Evolutionary conservation across 2,329 filamentous ascomycete species (phyloP), one percentile per base, ranked within the genome.

Genomic region (Cladosporium sp.): DNA sequence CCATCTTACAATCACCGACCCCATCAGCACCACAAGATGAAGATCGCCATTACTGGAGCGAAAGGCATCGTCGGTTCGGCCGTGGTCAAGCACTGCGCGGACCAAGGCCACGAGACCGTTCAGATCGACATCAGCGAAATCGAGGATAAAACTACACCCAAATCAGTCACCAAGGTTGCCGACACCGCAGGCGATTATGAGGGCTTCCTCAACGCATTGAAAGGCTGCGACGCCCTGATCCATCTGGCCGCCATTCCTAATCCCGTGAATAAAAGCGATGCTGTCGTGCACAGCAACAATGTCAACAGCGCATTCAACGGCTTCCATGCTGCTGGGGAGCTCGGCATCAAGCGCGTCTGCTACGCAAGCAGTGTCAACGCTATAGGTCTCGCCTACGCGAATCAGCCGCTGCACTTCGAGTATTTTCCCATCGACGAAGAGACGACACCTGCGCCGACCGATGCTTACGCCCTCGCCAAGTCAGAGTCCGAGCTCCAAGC

Each of bases 41-140:
- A 65, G 67, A 72, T 65, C 65, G 72, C 71, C 55, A 74, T 63
- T 63, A 74, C 66, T 49, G 64, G 66, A 55, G 70, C 54, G 60
- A 68, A 64, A 63, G 63, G 69, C 59, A 65, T 59, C 19, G 66
- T 68, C 46, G 65, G 65, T 43, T 54, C 58, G 35, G 61, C 59
- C 18, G 56, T 64, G 16, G 66, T 70, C 43, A 64, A 67, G 56
- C 52, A 64, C 7, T 66, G 62, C 50, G 61, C 67, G 7, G 55
- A 66, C 7, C 60, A 63, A 43, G 68, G 66, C 41, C 64, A 70
- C 55, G 34, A 59, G 11, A 70, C 63, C 3, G 63, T 70, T 1
- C 65, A 70, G 53, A 62, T 72, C 37, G 63, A 72, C 52, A 58
- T 66, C 7, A 54, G 63, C 49, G 63, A 68, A 14, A 42, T 49